These are phyloP conservation scores for Lathyrus aphaca DNA, from an alignment of 306 rosid species.

Conservation along the genomic window DNA sequence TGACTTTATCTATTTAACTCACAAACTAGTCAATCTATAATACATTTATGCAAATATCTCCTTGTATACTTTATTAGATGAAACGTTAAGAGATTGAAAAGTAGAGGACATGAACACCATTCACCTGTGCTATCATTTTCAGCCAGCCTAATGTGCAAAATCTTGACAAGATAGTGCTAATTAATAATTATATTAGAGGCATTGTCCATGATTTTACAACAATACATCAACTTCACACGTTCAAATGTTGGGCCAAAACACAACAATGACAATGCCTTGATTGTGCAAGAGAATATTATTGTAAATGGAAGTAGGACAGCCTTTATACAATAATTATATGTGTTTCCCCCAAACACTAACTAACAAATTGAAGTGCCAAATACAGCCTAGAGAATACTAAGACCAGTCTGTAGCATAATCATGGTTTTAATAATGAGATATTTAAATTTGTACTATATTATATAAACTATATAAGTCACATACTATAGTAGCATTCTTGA, in stretches of 20 bases:
- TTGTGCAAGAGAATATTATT: constrained; percentile 5
- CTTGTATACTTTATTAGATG: neutral
- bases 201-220: constrained; percentile 17
- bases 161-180: constrained; percentile 22
- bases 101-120: neutral
- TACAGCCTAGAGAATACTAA: neutral
- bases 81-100: constrained; percentile 12
- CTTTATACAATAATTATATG: neutral
- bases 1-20: no score
- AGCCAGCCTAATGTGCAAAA: constrained; percentile 22
- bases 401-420: neutral
- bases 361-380: neutral
- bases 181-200: constrained; percentile 16
- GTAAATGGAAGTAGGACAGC: neutral
- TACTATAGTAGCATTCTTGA: no score
- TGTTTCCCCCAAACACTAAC: neutral
- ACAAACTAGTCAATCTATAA: neutral
- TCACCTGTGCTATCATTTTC: constrained; percentile 30
- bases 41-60: neutral
- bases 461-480: no score
- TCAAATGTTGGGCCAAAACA: constrained; percentile 31
- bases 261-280: constrained; percentile 33
- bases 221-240: constrained; percentile 37
- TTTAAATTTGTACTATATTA: no score
- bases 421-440: no score